A percentile compares a stretch with the other conserved stretches of the same genome.
phyloP scores from a whole-genome alignment of 768 basidiomycete species.

The Multifurca ochricompacta region DNA sequence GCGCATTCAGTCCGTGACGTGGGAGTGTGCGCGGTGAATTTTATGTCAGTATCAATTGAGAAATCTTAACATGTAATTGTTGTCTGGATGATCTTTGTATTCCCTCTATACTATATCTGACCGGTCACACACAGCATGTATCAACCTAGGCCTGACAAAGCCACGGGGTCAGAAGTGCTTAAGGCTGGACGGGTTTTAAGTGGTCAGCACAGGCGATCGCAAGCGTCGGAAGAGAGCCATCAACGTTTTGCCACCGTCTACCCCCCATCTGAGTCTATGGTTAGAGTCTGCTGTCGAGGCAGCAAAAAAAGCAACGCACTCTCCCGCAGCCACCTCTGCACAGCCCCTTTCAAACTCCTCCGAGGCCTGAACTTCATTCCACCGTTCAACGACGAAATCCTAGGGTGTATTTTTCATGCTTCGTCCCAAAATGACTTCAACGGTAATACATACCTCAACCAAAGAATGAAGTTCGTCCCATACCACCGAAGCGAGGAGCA shows the following conservation, averaged over 20 bases:
- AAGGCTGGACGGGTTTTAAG: slow-evolving; percentile 14
- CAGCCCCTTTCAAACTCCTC: slow-evolving; percentile 64
- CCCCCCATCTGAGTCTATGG: slow-evolving; percentile 47
- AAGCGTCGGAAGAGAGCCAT: slow-evolving; percentile 61
- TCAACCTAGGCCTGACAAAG: not conserved
- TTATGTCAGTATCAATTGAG: not conserved
- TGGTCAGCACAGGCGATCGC: slow-evolving; percentile 41
- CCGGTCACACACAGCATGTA: not conserved
- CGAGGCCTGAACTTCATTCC: slow-evolving; percentile 59
- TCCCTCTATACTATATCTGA: not conserved
- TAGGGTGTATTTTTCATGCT: slow-evolving; percentile 23
- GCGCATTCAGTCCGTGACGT: not conserved
- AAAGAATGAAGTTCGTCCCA: slow-evolving; percentile 59
- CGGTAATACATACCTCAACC: slow-evolving; percentile 41
- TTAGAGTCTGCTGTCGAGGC: slow-evolving; percentile 3
- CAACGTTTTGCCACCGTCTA: slow-evolving; percentile 61
- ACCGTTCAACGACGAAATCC: slow-evolving; percentile 73
- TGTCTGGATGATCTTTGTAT: not conserved
- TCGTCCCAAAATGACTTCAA: slow-evolving; percentile 12
- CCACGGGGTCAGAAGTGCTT: not conserved
- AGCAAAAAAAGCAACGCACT: slow-evolving; percentile 33
- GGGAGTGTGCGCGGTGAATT: too few species aligned
- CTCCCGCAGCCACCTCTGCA: slow-evolving; percentile 64
- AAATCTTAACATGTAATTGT: not conserved
- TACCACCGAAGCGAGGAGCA: slow-evolving; percentile 57